Conservation (phyloP, 1,284 basidiomycete species). For the Ganoderma sinense region DNA sequence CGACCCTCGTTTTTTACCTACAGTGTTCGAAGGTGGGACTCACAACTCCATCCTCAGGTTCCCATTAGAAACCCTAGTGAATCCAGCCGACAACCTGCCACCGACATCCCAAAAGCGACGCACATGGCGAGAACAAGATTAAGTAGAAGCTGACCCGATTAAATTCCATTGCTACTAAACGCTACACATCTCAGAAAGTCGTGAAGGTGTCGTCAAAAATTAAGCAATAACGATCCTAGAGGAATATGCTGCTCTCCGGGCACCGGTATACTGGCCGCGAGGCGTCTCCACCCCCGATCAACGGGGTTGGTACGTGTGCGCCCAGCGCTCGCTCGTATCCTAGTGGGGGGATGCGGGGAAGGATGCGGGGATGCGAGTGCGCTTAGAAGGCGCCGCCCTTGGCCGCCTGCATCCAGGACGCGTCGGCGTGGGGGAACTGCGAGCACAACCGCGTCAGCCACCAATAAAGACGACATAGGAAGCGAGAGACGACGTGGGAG, state of each 20-base stretch:
- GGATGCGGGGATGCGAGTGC: not conserved
- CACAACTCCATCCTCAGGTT: too few relatives aligned
- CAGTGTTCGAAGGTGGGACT: too few relatives aligned
- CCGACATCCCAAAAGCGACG: too few relatives aligned
- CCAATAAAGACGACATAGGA: too few relatives aligned
- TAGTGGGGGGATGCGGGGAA: not conserved
- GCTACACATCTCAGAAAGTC: not conserved
- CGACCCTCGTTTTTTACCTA: too few relatives aligned
- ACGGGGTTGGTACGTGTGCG: not conserved
- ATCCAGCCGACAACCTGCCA: too few relatives aligned
- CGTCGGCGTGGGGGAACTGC: conserved; percentile 27
- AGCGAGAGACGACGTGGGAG: not conserved
- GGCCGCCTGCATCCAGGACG: conserved; percentile 24
- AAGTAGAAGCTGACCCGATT: not conserved
- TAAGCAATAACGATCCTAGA: not conserved
- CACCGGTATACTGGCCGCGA: not conserved
- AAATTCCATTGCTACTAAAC: not conserved
- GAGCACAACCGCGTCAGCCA: not conserved
- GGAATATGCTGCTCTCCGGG: too few relatives aligned
- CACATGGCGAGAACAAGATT: too few relatives aligned
- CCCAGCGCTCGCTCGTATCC: too few relatives aligned
- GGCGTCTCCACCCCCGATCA: not conserved
- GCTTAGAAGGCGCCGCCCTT: conserved; percentile 21
- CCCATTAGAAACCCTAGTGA: too few relatives aligned
- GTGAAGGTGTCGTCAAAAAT: not conserved